Percentiles rank a stretch among this genome's conserved stretches.
phyloP scores from a whole-genome alignment of 2,329 filamentous ascomycete species.

The Cephalotrichum gorgonifer region DNA sequence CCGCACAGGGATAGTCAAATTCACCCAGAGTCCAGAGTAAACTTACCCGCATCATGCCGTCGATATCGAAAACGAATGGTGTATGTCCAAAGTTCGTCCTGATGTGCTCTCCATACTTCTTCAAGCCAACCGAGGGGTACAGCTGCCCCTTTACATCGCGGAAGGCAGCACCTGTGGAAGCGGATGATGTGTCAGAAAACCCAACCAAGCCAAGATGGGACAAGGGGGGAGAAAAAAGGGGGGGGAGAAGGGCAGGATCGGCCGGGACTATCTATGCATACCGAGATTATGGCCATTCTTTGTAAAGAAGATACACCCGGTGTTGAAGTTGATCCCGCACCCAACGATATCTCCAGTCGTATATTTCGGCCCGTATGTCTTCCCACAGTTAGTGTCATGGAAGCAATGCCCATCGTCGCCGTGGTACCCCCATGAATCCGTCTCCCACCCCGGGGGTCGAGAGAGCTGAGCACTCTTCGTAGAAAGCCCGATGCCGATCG shows the following conservation, averaged over 20 bases:
- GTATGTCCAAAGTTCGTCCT: constrained; percentile 58
- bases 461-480: constrained; percentile 40
- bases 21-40: background rate
- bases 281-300: constrained; percentile 51
- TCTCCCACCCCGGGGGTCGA: constrained; percentile 56
- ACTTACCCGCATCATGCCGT: constrained; percentile 67
- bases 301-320: constrained; percentile 57
- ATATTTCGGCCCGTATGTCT: constrained; percentile 46
- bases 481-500: constrained; percentile 54
- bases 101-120: constrained; percentile 52
- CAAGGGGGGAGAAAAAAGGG: background rate
- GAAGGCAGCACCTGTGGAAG: constrained; percentile 54
- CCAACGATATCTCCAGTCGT: constrained; percentile 49
- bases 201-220: too few relatives aligned
- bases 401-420: constrained; percentile 57
- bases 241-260: too few relatives aligned
- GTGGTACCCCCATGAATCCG: constrained; percentile 59
- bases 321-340: constrained; percentile 56
- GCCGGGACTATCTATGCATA: too few relatives aligned
- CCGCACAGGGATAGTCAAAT: background rate
- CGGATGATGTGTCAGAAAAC: background rate
- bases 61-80: constrained; percentile 86
- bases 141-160: constrained; percentile 53
- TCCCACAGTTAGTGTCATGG: constrained; percentile 44
- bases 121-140: constrained; percentile 59